A percentile compares a stretch with the other conserved stretches of the same genome.
Conservation (phyloP, 2,329 filamentous ascomycete genomes). For the Curvularia hawaiiensis region DNA sequence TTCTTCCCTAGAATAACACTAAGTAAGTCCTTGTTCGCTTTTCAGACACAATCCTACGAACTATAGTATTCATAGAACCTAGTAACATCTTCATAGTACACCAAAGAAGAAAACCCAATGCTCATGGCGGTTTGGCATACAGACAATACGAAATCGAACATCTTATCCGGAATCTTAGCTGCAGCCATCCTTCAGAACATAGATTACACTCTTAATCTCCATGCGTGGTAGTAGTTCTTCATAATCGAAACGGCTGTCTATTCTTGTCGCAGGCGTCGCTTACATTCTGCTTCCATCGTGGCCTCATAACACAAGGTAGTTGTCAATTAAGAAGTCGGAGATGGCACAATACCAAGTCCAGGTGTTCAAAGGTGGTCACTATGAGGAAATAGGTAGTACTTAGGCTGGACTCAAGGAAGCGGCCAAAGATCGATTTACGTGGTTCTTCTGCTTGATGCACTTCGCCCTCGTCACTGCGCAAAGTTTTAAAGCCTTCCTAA, state of each 20-base stretch:
- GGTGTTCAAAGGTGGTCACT: constrained; percentile 36
- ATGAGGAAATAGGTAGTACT: constrained; percentile 50
- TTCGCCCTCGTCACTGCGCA: constrained; percentile 44
- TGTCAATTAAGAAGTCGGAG: constrained; percentile 26
- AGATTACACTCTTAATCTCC: constrained; percentile 47
- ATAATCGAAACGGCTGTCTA: constrained; percentile 60
- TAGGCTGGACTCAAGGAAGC: constrained; percentile 48
- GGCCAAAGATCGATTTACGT: constrained; percentile 48
- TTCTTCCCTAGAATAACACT: constrained; percentile 48
- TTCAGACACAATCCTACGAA: not conserved
- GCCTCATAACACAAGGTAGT: constrained; percentile 20
- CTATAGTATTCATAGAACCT: not conserved
- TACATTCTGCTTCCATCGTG: constrained; percentile 40
- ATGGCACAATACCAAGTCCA: constrained; percentile 38
- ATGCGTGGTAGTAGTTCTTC: constrained; percentile 54
- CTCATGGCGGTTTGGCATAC: constrained; percentile 55
- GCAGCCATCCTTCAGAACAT: constrained; percentile 54
- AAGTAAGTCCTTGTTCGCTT: constrained; percentile 34
- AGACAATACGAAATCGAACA: constrained; percentile 54
- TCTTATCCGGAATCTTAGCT: constrained; percentile 53
- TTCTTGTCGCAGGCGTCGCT: constrained; percentile 42
- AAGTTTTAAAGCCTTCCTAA: constrained; percentile 43
- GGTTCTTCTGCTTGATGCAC: constrained; percentile 50
- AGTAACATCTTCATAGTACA: constrained; percentile 54
- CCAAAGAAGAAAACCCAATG: constrained; percentile 51